These are phyloP conservation scores for Holtermanniella nyarrowii DNA, from an alignment of 768 basidiomycete species.

Conservation along the genomic window DNA sequence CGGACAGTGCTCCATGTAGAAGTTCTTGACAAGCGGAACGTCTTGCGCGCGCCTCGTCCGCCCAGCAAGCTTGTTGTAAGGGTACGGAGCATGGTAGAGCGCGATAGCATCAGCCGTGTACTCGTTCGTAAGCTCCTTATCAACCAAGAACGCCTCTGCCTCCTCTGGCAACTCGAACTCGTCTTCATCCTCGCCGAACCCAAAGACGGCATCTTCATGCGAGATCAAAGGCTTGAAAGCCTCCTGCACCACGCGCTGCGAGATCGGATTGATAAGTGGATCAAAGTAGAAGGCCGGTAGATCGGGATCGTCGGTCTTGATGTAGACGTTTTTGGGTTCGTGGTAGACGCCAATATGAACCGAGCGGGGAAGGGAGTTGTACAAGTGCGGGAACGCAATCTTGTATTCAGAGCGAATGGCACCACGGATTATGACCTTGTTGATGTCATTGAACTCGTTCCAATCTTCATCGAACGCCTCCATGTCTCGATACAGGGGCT, in stretches of 20 bases:
- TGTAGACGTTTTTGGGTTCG: constrained; percentile 91
- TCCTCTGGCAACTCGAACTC: constrained; percentile 74
- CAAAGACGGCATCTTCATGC: constrained; percentile 88
- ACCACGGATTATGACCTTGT: constrained; percentile 98
- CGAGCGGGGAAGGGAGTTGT: constrained; percentile 93
- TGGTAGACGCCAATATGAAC: constrained; percentile 83
- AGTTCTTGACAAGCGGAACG: constrained; percentile 89
- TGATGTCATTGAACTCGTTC: constrained; percentile 99
- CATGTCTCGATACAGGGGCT: constrained; percentile 90
- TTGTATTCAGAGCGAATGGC: constrained; percentile 98
- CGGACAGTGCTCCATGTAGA: constrained; percentile 98
- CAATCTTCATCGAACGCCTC: constrained; percentile 97
- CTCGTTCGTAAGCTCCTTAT: constrained; percentile 73
- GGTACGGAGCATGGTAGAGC: constrained; percentile 96
- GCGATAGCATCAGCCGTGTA: constrained; percentile 93
- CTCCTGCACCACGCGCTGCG: constrained; percentile 70
- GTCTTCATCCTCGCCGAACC: constrained; percentile 60
- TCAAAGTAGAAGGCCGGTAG: constrained; percentile 98
- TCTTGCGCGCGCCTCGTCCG: constrained; percentile 91
- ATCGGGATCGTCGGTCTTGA: constrained; percentile 98
- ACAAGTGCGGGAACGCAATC: constrained; percentile 96
- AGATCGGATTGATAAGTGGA: constrained; percentile 95
- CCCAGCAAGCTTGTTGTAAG: constrained; percentile 84
- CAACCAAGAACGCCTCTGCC: constrained; percentile 67
- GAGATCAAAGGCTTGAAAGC: constrained; percentile 73